Evolutionary conservation across 805 yeast species (phyloP), one percentile per base, ranked within the genome.

Genomic region (Dipodascus geniculatus): DNA sequence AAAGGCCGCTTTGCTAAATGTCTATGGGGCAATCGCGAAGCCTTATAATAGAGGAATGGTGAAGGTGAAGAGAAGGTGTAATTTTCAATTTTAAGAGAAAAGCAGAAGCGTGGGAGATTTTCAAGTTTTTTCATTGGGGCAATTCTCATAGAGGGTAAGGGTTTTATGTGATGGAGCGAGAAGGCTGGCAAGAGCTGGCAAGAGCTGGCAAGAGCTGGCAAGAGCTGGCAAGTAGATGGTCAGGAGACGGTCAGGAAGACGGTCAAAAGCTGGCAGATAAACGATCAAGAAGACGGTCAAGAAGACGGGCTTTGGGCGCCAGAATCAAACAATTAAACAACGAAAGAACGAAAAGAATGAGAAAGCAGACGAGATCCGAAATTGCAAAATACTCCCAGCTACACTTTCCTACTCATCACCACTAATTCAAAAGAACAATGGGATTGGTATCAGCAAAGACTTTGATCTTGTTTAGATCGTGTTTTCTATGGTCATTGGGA

Each of bases 401-500:
- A 31, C 31, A 22, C 23, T 42, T 49, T 14, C 23, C 48, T 42
- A 11, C 38, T 31, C 11, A 31, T 16, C 16, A 11, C 11, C 38
- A 31, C 11, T 31, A 16, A n/a, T n/a, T n/a, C n/a, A n/a, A n/a
- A n/a, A n/a, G n/a, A 42, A 23, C 20, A 35, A 61, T 56, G 60
- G 58, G 60, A 35, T 14, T 55, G 16, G 23, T 62, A 9, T 49
- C 61, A 14, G 57, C 58, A 1, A 53, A 54, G 52, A 57, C 61
- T 2, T 51, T 62, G 51, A 56, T 62, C 16, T 48, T 64, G 38
- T 52, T 59, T 42, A 54, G 66, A 19, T 57, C 63, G 9, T 51
- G 57, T 14, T 53, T 61, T 51, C 61, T 64, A 31, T 54, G 61
- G 60, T 53, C 66, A 19, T 19, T 63, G 20, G 64, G 67, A 2